A percentile compares a stretch with the other conserved stretches of the same genome.
Conservation (phyloP, 116 monocot genomes). For the Phalaenopsis hybrid region DNA sequence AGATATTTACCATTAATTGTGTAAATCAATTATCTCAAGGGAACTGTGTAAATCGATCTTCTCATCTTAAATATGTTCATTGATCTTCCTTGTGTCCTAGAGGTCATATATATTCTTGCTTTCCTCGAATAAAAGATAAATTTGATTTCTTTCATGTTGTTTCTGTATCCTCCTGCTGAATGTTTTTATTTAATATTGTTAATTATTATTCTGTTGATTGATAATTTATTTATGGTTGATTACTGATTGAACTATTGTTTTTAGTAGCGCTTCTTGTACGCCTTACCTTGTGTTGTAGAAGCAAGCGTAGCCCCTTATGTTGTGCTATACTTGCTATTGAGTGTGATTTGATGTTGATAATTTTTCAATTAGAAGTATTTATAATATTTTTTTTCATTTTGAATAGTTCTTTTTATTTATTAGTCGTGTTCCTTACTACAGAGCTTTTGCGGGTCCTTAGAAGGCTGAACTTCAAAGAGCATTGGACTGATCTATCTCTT, state of each 20-base stretch:
- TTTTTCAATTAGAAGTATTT: background rate
- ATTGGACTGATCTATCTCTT: constrained; percentile 71
- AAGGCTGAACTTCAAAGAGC: constrained; percentile 76
- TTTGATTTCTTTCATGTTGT: background rate
- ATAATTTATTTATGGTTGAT: background rate
- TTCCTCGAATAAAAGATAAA: background rate
- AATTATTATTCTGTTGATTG: constrained; percentile 1
- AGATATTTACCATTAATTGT: background rate
- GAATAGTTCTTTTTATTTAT: background rate
- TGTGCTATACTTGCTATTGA: background rate
- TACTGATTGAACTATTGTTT: background rate
- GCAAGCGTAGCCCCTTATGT: background rate
- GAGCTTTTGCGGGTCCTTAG: constrained; percentile 85
- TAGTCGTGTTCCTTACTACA: constrained; percentile 22
- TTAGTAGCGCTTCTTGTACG: background rate
- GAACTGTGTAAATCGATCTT: background rate
- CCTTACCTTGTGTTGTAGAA: no score
- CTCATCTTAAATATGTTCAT: background rate
- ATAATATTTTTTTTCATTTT: background rate
- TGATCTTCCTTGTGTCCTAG: background rate
- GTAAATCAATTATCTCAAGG: background rate
- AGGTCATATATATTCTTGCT: background rate
- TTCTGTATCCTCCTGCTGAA: background rate
- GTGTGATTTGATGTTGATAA: background rate
- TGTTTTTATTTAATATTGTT: background rate